Percentiles rank a stretch among this genome's conserved stretches.
Conservation (phyloP, 108 stramenopile genomes). For the Skeletonema menzelii region DNA sequence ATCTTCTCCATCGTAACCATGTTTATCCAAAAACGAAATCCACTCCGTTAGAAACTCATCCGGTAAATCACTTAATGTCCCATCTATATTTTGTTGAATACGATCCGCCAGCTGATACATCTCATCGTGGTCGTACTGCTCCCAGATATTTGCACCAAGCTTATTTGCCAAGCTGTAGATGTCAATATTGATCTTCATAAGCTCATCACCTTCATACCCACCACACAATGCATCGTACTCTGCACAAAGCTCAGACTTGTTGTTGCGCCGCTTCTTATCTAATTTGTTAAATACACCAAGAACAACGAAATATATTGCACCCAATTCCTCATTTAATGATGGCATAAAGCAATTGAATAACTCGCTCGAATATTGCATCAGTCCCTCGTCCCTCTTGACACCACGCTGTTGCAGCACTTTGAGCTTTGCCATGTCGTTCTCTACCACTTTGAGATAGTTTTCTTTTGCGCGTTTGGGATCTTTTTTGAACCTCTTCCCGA, state of each 20-base stretch:
- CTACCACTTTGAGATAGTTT: conserved; percentile 4
- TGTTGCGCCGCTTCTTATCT: conserved; percentile 20
- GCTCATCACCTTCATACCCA: conserved; percentile 31
- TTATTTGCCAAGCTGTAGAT: conserved; percentile 24
- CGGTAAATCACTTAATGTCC: conserved; percentile 12
- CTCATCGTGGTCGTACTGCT: conserved; percentile 21
- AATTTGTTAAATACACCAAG: conserved; percentile 8
- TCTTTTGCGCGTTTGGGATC: conserved; percentile 22
- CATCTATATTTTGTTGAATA: conserved; percentile 20
- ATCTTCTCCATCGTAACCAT: conserved; percentile 30
- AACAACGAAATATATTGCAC: conserved; percentile 5
- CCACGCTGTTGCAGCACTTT: conserved; percentile 16
- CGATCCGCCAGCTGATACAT: conserved; percentile 6
- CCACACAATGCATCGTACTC: conserved; percentile 37
- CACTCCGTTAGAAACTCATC: conserved; percentile 24
- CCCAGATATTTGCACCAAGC: conserved; percentile 16
- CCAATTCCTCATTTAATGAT: conserved; percentile 10
- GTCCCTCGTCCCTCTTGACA: conserved; percentile 2
- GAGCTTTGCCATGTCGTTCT: conserved; percentile 15
- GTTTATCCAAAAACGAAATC: conserved; percentile 9
- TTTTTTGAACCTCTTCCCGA: conserved; percentile 1
- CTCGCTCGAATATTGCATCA: conserved; percentile 3
- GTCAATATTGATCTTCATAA: conserved; percentile 30
- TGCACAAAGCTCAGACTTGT: conserved; percentile 3
- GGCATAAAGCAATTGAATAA: neutral